Evolutionary conservation across 2,329 filamentous ascomycete genomes (phyloP), one percentile per base, ranked within the genome.

Genomic region (Lachnellula subtilissima): DNA sequence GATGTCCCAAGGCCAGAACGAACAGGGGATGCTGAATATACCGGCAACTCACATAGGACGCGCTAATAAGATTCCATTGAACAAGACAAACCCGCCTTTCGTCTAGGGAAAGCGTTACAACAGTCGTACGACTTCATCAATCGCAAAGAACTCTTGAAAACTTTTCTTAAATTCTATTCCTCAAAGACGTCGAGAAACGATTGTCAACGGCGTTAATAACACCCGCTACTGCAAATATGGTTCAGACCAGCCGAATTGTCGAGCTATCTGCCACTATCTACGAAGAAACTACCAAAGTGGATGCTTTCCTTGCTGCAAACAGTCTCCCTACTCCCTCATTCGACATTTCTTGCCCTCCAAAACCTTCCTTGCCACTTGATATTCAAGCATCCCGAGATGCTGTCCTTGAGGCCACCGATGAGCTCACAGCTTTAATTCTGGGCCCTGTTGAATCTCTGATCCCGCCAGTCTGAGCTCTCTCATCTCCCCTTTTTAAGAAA

Each of bases 341-440:
- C 19, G 48, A 56, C 15, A 25, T 40, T 39, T 23, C 49, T 35
- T 15, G 14, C 36, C 58, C 42, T 9, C 40, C 39, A 6, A 36
- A 36, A 14, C 32, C 36, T 25, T 45, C 12, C 0, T 47, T 53
- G 17, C 50, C 46, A 14, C 42, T 39, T 4, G 48, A 59, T 11
- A 55, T 63, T 12, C 17, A 50, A 25, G 43, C 23, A n/a, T 55
- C 54, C 7, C 57, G 54, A 39, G 43, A 54, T 12, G 22, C 35
- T n/a, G 45, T 58, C 2, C 48, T 62, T 12, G 57, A 61, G 19
- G 64, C 64, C n/a, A 57, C 51, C 0, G 52, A 54, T 2, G 62
- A 65, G 40, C 58, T 64, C 28, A 56, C 52, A 39, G 52, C 60
- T 17, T 53, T 63, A 22, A 57, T 65, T 40, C 45, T 42, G 22